Evolutionary conservation across 192 early-diverging fungal genomes (phyloP).

Genomic region (Umbelopsis sp.): DNA sequence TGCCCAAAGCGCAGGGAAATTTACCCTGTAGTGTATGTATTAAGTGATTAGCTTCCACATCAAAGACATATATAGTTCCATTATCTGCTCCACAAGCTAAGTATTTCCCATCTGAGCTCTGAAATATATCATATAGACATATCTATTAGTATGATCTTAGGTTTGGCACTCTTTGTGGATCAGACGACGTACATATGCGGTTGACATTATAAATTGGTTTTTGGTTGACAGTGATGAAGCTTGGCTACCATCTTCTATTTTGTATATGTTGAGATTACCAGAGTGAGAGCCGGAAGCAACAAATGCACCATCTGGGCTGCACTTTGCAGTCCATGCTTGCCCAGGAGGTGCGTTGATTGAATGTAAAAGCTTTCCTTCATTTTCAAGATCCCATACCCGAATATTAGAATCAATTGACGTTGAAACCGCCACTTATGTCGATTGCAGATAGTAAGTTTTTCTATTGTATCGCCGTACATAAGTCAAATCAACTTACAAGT

Average conservation of each 20-base stretch:
- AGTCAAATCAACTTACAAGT: conserved; percentile 41
- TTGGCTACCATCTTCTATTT: conserved; percentile 67
- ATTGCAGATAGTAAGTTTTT: neutral
- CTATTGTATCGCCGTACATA: neutral
- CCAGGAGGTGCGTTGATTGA: conserved; percentile 71
- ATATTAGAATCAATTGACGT: conserved; percentile 81
- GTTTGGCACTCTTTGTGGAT: neutral
- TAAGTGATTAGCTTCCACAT: conserved; percentile 41
- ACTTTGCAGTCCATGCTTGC: conserved; percentile 75
- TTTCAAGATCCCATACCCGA: conserved; percentile 74
- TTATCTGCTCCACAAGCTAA: conserved; percentile 78
- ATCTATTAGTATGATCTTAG: neutral
- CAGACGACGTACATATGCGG: conserved; percentile 67
- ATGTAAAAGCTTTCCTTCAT: conserved; percentile 49
- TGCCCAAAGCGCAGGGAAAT: neutral
- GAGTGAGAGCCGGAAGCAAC: conserved; percentile 74
- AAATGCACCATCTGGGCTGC: conserved; percentile 72
- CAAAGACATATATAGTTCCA: conserved; percentile 45
- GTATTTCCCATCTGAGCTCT: conserved; percentile 79
- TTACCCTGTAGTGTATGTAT: conserved; percentile 45
- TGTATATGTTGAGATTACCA: conserved; percentile 75
- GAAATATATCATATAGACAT: neutral
- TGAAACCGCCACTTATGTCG: conserved; percentile 59
- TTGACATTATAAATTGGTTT: conserved; percentile 78
- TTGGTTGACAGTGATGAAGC: conserved; percentile 66